These are phyloP conservation scores for Graphilbum sp. DNA, from an alignment of 2,329 filamentous ascomycete species.

Conservation along the genomic window DNA sequence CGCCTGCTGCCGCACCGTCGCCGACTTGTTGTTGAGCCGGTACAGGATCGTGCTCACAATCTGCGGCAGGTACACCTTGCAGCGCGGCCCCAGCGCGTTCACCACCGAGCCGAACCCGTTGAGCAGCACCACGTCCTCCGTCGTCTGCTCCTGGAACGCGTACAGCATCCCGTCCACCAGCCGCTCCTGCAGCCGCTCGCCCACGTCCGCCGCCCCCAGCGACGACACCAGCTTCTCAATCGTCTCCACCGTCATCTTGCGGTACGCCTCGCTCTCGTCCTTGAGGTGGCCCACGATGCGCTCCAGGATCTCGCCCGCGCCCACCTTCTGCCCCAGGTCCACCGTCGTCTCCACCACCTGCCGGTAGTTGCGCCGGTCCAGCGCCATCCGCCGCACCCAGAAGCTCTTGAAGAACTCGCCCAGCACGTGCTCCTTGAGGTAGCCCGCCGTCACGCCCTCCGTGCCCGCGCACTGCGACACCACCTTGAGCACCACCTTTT, in stretches of 20 bases:
- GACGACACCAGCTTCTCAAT: slow-evolving; percentile 92
- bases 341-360: slow-evolving; percentile 98
- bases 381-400: slow-evolving; percentile 91
- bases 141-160: slow-evolving; percentile 94
- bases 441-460: slow-evolving; percentile 84
- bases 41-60: slow-evolving; percentile 95
- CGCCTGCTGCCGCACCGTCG: slow-evolving; percentile 90
- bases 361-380: slow-evolving; percentile 94
- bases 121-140: slow-evolving; percentile 89
- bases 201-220: slow-evolving; percentile 84
- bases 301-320: slow-evolving; percentile 86
- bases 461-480: slow-evolving; percentile 91
- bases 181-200: slow-evolving; percentile 79
- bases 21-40: slow-evolving; percentile 94
- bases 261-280: slow-evolving; percentile 93
- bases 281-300: slow-evolving; percentile 90
- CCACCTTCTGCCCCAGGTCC: slow-evolving; percentile 94
- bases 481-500: slow-evolving; percentile 96
- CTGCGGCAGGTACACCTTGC: slow-evolving; percentile 92
- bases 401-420: slow-evolving; percentile 98
- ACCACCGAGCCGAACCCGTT: slow-evolving; percentile 97
- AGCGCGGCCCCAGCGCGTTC: slow-evolving; percentile 81
- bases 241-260: slow-evolving; percentile 98
- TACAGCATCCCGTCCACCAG: slow-evolving; percentile 90
- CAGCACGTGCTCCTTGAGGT: slow-evolving; percentile 87